Evolutionary conservation across 768 basidiomycete genomes (phyloP).

Genomic region (Crepidotus variabilis): DNA sequence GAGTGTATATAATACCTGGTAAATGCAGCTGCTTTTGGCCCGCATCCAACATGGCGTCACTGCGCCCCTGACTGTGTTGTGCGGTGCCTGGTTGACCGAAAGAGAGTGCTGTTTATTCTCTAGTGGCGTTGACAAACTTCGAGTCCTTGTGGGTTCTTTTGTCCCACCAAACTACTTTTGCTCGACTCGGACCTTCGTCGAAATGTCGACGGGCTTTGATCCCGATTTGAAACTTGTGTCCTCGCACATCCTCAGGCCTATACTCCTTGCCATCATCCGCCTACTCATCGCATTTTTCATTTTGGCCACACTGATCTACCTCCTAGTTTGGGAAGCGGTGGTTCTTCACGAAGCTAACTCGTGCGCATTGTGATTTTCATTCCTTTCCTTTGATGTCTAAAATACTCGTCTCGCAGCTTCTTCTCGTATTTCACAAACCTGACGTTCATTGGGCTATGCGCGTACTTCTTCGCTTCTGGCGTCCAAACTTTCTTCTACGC

Average conservation of each 20-base stretch:
- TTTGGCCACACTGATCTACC: constrained; percentile 35
- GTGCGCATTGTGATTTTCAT: constrained; percentile 13
- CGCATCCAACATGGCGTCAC: too few relatives aligned
- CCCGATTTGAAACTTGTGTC: constrained; percentile 36
- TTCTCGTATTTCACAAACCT: constrained; percentile 67
- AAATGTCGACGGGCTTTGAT: constrained; percentile 25
- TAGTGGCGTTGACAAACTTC: too few relatives aligned
- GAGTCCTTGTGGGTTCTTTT: too few relatives aligned
- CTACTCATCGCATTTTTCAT: constrained; percentile 49
- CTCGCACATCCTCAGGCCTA: constrained; percentile 44
- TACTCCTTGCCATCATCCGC: constrained; percentile 41
- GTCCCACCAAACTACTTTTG: too few relatives aligned
- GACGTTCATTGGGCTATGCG: constrained; percentile 54
- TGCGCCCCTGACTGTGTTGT: too few relatives aligned
- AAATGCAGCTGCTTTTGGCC: too few relatives aligned
- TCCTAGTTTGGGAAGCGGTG: constrained; percentile 28
- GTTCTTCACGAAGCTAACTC: constrained; percentile 22
- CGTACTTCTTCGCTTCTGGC: constrained; percentile 60
- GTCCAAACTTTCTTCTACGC: constrained; percentile 47
- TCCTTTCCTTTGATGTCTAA: neutral
- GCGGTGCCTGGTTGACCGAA: neutral
- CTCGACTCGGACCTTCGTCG: too few relatives aligned
- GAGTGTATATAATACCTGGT: too few relatives aligned
- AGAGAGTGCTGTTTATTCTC: too few relatives aligned
- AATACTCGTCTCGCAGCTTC: constrained; percentile 35